Evolutionary conservation across 768 basidiomycete genomes (phyloP).

Genomic region (Galerina sulciceps): DNA sequence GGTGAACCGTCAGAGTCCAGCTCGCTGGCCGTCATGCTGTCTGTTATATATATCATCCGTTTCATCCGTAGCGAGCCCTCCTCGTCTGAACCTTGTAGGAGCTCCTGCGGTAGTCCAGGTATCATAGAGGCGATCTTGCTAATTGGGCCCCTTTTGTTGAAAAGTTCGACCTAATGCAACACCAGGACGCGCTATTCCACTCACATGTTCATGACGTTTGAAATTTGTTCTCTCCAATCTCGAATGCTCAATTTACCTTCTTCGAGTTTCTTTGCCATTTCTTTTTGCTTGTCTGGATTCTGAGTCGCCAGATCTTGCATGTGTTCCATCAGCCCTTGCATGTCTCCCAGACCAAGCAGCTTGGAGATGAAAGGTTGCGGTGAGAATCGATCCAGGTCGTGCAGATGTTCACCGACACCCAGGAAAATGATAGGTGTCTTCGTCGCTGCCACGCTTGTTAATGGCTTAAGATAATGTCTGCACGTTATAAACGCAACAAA

Average conservation of each 20-base stretch:
- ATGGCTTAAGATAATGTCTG: conserved; percentile 9
- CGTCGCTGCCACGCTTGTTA: conserved; percentile 89
- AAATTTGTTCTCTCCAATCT: conserved; percentile 97
- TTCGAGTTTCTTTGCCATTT: conserved; percentile 96
- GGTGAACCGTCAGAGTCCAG: conserved; percentile 93
- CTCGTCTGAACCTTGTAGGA: conserved; percentile 92
- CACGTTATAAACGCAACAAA: conserved; percentile 15
- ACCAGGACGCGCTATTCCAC: conserved; percentile 28
- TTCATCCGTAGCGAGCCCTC: conserved; percentile 91
- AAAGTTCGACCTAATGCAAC: conserved; percentile 2
- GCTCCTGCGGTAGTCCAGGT: conserved; percentile 90
- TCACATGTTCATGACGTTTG: conserved; percentile 97
- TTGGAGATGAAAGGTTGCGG: conserved; percentile 98
- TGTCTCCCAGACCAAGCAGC: conserved; percentile 91
- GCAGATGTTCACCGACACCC: conserved; percentile 96
- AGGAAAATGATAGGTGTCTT: conserved; percentile 99
- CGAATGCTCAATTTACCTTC: conserved; percentile 96
- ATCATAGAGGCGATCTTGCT: conserved; percentile 99
- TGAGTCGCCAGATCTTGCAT: conserved; percentile 95
- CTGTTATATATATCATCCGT: conserved; percentile 98
- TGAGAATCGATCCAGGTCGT: conserved; percentile 94
- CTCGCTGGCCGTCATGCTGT: conserved; percentile 93
- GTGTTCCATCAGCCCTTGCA: conserved; percentile 97
- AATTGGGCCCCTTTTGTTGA: conserved; percentile 85
- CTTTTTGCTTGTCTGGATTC: conserved; percentile 96